A percentile compares a stretch with the other conserved stretches of the same genome.
phyloP scores from a whole-genome alignment of 2,329 filamentous ascomycete genomes.

The Fusarium concolor region DNA sequence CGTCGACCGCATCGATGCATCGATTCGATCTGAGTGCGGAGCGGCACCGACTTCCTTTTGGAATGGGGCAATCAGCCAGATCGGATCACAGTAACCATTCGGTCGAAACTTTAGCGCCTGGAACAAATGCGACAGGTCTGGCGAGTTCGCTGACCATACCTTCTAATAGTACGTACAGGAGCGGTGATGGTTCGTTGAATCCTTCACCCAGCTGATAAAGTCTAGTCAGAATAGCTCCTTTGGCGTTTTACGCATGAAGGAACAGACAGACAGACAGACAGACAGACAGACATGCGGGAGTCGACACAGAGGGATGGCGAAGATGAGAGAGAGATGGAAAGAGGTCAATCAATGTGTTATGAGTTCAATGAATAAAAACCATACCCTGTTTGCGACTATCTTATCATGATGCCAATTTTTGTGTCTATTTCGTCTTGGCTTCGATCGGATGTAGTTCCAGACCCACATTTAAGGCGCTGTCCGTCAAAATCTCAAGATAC shows the following conservation, averaged over 20 bases:
- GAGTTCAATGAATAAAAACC: slow-evolving; percentile 23
- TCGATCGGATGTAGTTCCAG: background rate
- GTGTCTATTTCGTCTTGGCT: background rate
- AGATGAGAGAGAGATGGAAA: background rate
- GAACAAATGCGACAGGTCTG: slow-evolving; percentile 8
- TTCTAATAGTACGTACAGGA: slow-evolving; percentile 29
- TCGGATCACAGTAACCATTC: slow-evolving; percentile 28
- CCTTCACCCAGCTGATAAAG: slow-evolving; percentile 37
- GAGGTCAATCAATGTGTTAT: background rate
- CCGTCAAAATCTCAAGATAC: background rate
- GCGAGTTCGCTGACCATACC: slow-evolving; percentile 15
- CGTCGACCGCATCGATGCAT: slow-evolving; percentile 34
- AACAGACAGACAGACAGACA: background rate
- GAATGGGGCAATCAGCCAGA: slow-evolving; percentile 11
- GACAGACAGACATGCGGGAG: background rate
- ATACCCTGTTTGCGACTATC: background rate
- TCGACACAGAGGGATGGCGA: background rate
- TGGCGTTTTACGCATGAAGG: slow-evolving; percentile 10
- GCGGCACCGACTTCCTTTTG: slow-evolving; percentile 39
- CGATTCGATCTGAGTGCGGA: slow-evolving; percentile 40
- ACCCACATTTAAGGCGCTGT: slow-evolving; percentile 19
- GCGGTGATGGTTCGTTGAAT: slow-evolving; percentile 35
- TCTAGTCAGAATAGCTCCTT: slow-evolving; percentile 10
- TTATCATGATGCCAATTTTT: background rate
- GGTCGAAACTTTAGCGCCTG: slow-evolving; percentile 20